Conservation (phyloP, 1,284 basidiomycete genomes). For the Malassezia sp. region DNA sequence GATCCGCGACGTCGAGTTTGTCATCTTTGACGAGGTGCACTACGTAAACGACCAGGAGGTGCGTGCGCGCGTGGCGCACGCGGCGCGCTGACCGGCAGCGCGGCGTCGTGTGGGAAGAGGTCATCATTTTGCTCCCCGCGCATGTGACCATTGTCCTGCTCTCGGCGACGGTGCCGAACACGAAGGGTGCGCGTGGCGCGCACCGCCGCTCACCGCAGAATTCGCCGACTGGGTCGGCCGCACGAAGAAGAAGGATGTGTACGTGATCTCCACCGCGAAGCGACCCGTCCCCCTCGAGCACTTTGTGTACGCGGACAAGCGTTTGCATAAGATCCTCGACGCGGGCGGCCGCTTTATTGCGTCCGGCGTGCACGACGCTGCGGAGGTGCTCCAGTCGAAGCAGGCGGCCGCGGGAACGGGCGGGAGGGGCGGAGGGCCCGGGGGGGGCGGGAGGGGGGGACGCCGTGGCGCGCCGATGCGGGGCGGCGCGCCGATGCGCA, state of each 20-base stretch:
- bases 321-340: constrained; percentile 85
- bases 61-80: too few species aligned
- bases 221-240: constrained; percentile 99
- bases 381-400: constrained; percentile 75
- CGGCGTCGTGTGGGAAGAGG: constrained; percentile 99
- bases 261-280: constrained; percentile 93
- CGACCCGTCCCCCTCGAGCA: constrained; percentile 95
- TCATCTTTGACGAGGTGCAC: constrained; percentile 99
- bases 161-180: constrained; percentile 95
- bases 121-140: constrained; percentile 61
- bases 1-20: constrained; percentile 96
- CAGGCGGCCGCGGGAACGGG: constrained; percentile 84
- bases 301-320: constrained; percentile 83
- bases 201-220: constrained; percentile 51
- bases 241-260: constrained; percentile 98
- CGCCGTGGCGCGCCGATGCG: constrained; percentile 44
- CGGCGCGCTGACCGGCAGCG: too few species aligned
- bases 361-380: constrained; percentile 59
- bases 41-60: constrained; percentile 99
- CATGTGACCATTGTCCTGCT: constrained; percentile 56
- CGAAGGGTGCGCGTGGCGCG: constrained; percentile 53
- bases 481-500: constrained; percentile 48
- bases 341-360: constrained; percentile 61
- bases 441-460: constrained; percentile 50
- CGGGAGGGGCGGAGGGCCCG: constrained; percentile 60